phyloP scores from a whole-genome alignment of 805 yeast genomes.

The Cyberlindnera suaveolens region DNA sequence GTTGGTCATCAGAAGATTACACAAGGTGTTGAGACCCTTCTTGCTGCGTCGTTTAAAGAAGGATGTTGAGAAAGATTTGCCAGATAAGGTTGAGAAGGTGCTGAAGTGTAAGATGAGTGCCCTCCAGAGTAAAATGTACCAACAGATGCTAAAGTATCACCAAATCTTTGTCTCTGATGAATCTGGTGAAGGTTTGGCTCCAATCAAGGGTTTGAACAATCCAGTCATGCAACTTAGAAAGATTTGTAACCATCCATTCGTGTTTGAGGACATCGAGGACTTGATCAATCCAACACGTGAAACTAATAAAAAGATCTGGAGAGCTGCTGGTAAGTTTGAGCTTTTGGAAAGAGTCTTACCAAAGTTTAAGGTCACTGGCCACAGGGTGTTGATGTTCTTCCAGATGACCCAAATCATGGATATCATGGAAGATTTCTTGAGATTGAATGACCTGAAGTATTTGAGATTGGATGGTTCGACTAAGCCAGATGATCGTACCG shows the following conservation, averaged over 20 bases:
- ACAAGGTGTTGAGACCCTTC: conserved; percentile 81
- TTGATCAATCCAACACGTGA: conserved; percentile 55
- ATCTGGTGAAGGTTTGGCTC: conserved; percentile 44
- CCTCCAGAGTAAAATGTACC: conserved; percentile 61
- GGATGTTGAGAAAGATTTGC: conserved; percentile 82
- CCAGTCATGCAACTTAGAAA: conserved; percentile 82
- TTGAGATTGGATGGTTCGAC: conserved; percentile 79
- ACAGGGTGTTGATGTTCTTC: conserved; percentile 74
- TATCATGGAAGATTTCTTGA: conserved; percentile 78
- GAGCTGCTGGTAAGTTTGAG: conserved; percentile 78
- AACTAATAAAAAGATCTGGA: conserved; percentile 65
- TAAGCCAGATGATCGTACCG: conserved; percentile 78
- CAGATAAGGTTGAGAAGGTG: conserved; percentile 79
- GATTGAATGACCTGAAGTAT: conserved; percentile 61
- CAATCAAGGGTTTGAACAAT: conserved; percentile 73
- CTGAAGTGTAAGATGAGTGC: conserved; percentile 74
- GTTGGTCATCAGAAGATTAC: conserved; percentile 77
- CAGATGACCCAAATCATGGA: conserved; percentile 91
- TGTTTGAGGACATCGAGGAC: conserved; percentile 75
- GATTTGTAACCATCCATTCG: conserved; percentile 84
- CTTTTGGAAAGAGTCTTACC: conserved; percentile 69
- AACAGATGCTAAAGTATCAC: conserved; percentile 72
- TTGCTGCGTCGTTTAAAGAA: conserved; percentile 76
- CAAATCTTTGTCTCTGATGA: conserved; percentile 62
- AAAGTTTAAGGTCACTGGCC: conserved; percentile 67